phyloP scores from a whole-genome alignment of 1,284 basidiomycete genomes.

The Leccinum solheimii region DNA sequence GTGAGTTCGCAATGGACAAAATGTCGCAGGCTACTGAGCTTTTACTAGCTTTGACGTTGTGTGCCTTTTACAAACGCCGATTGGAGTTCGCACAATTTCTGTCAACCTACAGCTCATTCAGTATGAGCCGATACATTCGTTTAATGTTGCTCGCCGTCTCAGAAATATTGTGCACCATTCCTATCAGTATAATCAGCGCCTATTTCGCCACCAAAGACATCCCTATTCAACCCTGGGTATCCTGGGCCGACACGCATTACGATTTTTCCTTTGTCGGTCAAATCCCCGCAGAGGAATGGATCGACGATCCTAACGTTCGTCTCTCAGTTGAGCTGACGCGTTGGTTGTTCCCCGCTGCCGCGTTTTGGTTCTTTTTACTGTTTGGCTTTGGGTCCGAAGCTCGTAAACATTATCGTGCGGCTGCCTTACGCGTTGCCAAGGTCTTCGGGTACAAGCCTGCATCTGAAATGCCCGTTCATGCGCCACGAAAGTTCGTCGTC shows the following conservation, averaged over 20 bases:
- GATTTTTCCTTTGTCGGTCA: conserved; percentile 40
- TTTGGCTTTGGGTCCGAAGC: conserved; percentile 46
- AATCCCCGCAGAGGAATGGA: conserved; percentile 30
- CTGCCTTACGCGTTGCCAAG: conserved; percentile 11
- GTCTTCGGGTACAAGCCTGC: conserved; percentile 19
- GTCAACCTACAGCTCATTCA: conserved; percentile 36
- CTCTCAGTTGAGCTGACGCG: conserved; percentile 31
- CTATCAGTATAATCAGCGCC: conserved; percentile 36
- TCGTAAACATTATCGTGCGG: conserved; percentile 33
- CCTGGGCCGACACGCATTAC: conserved; percentile 43
- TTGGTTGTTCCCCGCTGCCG: conserved; percentile 41
- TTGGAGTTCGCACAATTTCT: conserved; percentile 30
- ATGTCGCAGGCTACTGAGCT: conserved; percentile 5
- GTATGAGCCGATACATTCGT: conserved; percentile 51
- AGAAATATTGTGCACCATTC: conserved; percentile 42
- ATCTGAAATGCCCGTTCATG: conserved; percentile 3
- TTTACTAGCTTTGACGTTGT: conserved; percentile 29
- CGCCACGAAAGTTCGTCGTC: conserved; percentile 17
- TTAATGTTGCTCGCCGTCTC: conserved; percentile 50
- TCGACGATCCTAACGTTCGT: conserved; percentile 20
- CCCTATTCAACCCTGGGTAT: conserved; percentile 41
- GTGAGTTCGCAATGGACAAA: conserved; percentile 13
- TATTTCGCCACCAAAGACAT: conserved; percentile 36
- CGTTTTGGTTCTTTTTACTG: conserved; percentile 44
- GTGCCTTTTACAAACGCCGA: conserved; percentile 33